Conservation (phyloP, 257 asterid species). For the Nicotiana otophora region DNA sequence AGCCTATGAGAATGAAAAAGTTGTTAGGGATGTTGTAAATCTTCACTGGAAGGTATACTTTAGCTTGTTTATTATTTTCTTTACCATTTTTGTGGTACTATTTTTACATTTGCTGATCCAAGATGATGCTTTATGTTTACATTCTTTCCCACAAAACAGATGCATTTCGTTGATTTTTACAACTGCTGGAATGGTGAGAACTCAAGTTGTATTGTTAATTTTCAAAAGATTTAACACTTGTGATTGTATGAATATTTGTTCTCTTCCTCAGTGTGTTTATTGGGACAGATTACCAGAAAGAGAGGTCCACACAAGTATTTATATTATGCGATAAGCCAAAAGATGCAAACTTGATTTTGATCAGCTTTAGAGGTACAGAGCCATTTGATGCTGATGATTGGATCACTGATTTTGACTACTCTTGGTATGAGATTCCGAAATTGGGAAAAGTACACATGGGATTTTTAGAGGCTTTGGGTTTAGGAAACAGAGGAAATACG, state of each 20-base stretch:
- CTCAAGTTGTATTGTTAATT: background rate
- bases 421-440: slow-evolving; percentile 82
- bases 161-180: slow-evolving; percentile 88
- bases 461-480: slow-evolving; percentile 84
- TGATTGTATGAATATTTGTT: background rate
- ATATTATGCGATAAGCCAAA: slow-evolving; percentile 63
- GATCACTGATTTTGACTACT: slow-evolving; percentile 85
- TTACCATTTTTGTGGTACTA: too few relatives aligned
- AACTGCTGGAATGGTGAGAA: slow-evolving; percentile 89
- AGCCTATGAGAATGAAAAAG: slow-evolving; percentile 73
- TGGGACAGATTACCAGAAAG: slow-evolving; percentile 63
- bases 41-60: slow-evolving; percentile 66
- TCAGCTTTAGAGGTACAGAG: slow-evolving; percentile 88
- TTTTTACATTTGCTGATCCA: too few relatives aligned
- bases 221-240: background rate
- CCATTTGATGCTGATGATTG: slow-evolving; percentile 94
- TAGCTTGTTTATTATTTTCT: background rate
- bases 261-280: background rate
- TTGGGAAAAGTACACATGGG: slow-evolving; percentile 93
- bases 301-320: slow-evolving; percentile 74
- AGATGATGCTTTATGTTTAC: background rate
- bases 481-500: slow-evolving; percentile 61
- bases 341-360: slow-evolving; percentile 69
- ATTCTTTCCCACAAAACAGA: slow-evolving; percentile 31
- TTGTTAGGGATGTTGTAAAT: slow-evolving; percentile 54